Evolutionary conservation across 2,329 filamentous ascomycete species (phyloP), one percentile per base, ranked within the genome.

Genomic region (Coniochaeta ligniaria): DNA sequence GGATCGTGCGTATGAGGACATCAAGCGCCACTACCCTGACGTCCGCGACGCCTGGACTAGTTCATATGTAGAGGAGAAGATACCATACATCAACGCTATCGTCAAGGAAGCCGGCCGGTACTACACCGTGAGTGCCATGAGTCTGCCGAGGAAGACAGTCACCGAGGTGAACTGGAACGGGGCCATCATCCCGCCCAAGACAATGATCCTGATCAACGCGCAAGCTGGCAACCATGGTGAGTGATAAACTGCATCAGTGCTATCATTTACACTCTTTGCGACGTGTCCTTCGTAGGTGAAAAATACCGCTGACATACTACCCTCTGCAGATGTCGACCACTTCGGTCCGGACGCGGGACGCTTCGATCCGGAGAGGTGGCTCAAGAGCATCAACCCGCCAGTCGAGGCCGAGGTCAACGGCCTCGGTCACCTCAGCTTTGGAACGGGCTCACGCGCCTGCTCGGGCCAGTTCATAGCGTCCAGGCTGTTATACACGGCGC

Each of bases 161-260:
- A 74, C 71, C 0, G 78, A 82, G 50, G 74, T 83, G 11, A 70
- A 77, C 35, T 82, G 80, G 79, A 75, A 81, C 33, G 78, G 80
- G 0, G 78, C 79, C 0, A 72, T 74, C 7, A 83, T 83, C 50
- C 80, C 80, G 0, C 71, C 76, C 2, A 78, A 79, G 60, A 83
- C 80, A 0, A 83, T 83, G 79, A 75, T 83, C 1, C 69, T 83
- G 59, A 80, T 83, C 65, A 83, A 83, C 64, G 79, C 80, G 1
- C 80, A 83, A 65, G 81, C 81, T 24, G 80, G 75, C 0, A 83
- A 83, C 63, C 81, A 83, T 60, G 78, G 76, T 79, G 68, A 62
- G 72, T 63, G 35, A n/a, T n/a, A n/a, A n/a, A n/a, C n/a, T n/a
- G n/a, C n/a, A n/a, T n/a, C n/a, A n/a, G n/a, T n/a, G n/a, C n/a